Percentiles rank a stretch among this genome's conserved stretches.
These are phyloP conservation scores for Mortierella sp. DNA, from an alignment of 371 early-diverging fungal genomes.

Conservation along the genomic window DNA sequence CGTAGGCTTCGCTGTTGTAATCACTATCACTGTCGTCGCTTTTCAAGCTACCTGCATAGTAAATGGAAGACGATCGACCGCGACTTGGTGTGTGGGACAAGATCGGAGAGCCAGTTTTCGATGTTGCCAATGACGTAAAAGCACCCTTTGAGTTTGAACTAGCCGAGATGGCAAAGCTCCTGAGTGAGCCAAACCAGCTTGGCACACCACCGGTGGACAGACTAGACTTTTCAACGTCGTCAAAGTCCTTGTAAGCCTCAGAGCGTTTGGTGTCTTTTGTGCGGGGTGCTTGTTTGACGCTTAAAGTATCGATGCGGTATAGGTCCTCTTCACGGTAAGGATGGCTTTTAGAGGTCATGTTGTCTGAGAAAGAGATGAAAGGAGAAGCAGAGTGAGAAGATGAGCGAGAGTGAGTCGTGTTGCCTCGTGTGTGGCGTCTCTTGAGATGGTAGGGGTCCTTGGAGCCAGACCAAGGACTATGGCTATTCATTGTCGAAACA, in stretches of 20 bases:
- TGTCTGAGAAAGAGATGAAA: slow-evolving; percentile 9
- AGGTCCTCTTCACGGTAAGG: neutral
- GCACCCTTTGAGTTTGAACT: slow-evolving; percentile 43
- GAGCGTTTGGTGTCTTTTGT: neutral
- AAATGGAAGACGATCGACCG: slow-evolving; percentile 44
- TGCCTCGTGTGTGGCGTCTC: slow-evolving; percentile 42
- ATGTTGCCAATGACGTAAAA: slow-evolving; percentile 26
- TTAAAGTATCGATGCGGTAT: neutral
- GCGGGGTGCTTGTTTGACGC: neutral
- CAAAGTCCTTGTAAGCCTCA: neutral
- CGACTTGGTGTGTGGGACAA: slow-evolving; percentile 15
- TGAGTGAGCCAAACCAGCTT: slow-evolving; percentile 49
- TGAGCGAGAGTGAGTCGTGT: slow-evolving; percentile 17
- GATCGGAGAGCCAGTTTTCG: slow-evolving; percentile 9
- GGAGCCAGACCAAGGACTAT: slow-evolving; percentile 26
- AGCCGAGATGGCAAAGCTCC: slow-evolving; percentile 44
- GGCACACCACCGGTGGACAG: slow-evolving; percentile 18
- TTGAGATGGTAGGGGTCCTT: slow-evolving; percentile 35
- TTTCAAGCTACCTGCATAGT: slow-evolving; percentile 26
- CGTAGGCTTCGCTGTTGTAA: slow-evolving; percentile 8
- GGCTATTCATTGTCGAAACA: slow-evolving; percentile 5
- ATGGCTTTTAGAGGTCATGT: neutral
- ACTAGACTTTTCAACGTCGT: slow-evolving; percentile 5
- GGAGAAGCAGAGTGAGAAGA: slow-evolving; percentile 13
- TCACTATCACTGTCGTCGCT: slow-evolving; percentile 28